Evolutionary conservation across 768 basidiomycete genomes (phyloP), one percentile per base, ranked within the genome.

Genomic region (Phanerochaete carnosa): DNA sequence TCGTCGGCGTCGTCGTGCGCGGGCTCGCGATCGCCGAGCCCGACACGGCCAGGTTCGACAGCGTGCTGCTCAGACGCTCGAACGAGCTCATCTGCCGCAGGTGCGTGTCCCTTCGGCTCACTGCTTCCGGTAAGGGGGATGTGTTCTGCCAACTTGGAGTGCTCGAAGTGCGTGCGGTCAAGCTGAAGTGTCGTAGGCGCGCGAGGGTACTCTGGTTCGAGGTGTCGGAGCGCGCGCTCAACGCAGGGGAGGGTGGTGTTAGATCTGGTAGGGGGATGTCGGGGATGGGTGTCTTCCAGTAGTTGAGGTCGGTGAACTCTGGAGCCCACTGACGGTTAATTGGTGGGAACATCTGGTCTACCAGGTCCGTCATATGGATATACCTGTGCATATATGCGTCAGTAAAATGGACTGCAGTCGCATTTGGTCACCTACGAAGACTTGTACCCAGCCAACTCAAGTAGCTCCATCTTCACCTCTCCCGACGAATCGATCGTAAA

Each of bases 311-410:
- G 1, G 95, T 97, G 72, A 84, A 99, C 70, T 95, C 95, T 1
- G 92, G 86, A 13, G 88, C 83, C 84, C 88, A 89, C 70, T 92
- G 93, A 55, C 89, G 85, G 70, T 94, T 83, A 58, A 98, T 94
- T 0, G 96, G 94, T 33, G 97, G 97, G 79, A 99, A 99, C 88
- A 97, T 95, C 75, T 97, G 95, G 76, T 99, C 95, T 16, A 99
- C 97, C n/a, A 99, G 84, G 73, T 98, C 95, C 8, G 95, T 96
- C 94, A 98, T 95, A 70, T 95, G 92, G 61, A 98, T 98, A 73
- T 98, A 98, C 57, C 94, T 95, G 65, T 29, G 13, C 64, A 65
- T n/a, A 37, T 6, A 15, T 1, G 39, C 47, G 49, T 30, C 57
- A 32, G 47, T 46, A 56, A 59, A 25, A 37, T 32, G 32, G 59